Evolutionary conservation across 2,329 filamentous ascomycete genomes (phyloP).

Genomic region (Exophiala mesophila): DNA sequence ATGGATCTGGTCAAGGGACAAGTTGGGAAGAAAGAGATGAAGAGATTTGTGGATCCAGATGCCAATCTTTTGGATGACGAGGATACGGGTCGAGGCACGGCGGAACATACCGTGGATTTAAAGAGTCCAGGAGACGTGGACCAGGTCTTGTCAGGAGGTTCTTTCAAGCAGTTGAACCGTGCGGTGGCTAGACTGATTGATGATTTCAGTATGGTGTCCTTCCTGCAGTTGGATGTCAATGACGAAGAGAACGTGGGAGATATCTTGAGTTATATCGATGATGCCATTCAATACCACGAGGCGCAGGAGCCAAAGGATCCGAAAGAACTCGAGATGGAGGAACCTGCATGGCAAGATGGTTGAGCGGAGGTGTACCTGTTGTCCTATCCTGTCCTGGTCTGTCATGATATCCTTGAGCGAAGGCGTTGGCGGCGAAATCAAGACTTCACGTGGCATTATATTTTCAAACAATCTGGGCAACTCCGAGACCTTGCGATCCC

Average conservation of each 20-base stretch:
- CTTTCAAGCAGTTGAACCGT: slow-evolving; percentile 76
- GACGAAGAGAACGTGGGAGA: slow-evolving; percentile 85
- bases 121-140: slow-evolving; percentile 54
- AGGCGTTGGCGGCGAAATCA: slow-evolving; percentile 25
- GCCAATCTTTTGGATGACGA: slow-evolving; percentile 76
- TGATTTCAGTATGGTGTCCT: slow-evolving; percentile 97
- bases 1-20: slow-evolving; percentile 95
- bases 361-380: slow-evolving; percentile 7
- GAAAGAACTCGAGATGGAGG: slow-evolving; percentile 55
- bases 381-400: neutral
- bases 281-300: slow-evolving; percentile 89
- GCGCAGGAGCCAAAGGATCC: slow-evolving; percentile 87
- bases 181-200: slow-evolving; percentile 90
- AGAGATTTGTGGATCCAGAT: slow-evolving; percentile 85
- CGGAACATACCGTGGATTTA: slow-evolving; percentile 49
- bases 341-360: slow-evolving; percentile 46
- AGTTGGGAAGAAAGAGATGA: slow-evolving; percentile 79
- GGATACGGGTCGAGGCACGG: slow-evolving; percentile 51
- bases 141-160: slow-evolving; percentile 71
- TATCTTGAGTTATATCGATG: slow-evolving; percentile 87
- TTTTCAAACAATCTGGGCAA: no score
- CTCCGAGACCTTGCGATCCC: neutral
- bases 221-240: slow-evolving; percentile 80
- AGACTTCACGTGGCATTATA: no score
- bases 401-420: slow-evolving; percentile 15